Evolutionary conservation across 2,329 filamentous ascomycete species (phyloP).

Genomic region (Apiospora phragmitis): DNA sequence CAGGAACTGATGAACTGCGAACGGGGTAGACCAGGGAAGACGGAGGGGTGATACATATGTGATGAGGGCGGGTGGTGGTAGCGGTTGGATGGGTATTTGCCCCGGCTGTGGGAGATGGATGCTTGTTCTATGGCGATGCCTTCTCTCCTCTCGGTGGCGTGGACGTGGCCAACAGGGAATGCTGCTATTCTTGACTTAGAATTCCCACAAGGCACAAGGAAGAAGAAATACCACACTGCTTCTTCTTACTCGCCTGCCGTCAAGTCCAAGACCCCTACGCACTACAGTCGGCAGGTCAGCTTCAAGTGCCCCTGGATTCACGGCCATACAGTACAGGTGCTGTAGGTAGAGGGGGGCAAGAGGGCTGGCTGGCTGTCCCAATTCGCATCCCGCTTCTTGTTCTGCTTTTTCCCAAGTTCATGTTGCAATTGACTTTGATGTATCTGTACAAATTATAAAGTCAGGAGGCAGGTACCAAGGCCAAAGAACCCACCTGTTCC

Average conservation of each 20-base stretch:
- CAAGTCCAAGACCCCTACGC: not conserved
- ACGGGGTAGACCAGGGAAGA: not conserved
- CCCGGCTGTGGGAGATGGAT: not conserved
- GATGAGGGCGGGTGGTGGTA: not conserved
- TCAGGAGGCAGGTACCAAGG: slow-evolving; percentile 1
- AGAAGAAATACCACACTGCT: not conserved
- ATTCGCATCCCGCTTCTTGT: not conserved
- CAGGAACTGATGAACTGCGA: slow-evolving; percentile 2
- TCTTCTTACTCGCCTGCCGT: not conserved
- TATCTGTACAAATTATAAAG: not conserved
- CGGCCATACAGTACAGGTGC: no score
- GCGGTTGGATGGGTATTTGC: not conserved
- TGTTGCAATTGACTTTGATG: not conserved
- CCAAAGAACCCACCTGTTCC: not conserved
- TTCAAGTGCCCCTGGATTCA: not conserved
- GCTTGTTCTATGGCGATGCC: not conserved
- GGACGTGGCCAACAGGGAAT: not conserved
- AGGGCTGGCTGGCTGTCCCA: not conserved
- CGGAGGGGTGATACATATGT: slow-evolving; percentile 8
- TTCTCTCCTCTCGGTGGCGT: not conserved
- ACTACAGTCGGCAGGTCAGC: not conserved
- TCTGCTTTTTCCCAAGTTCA: not conserved
- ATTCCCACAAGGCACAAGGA: not conserved
- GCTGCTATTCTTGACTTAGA: slow-evolving; percentile 1
- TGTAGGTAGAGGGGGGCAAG: not conserved